phyloP scores from a whole-genome alignment of 768 basidiomycete species.

The Floccularia luteovirens region DNA sequence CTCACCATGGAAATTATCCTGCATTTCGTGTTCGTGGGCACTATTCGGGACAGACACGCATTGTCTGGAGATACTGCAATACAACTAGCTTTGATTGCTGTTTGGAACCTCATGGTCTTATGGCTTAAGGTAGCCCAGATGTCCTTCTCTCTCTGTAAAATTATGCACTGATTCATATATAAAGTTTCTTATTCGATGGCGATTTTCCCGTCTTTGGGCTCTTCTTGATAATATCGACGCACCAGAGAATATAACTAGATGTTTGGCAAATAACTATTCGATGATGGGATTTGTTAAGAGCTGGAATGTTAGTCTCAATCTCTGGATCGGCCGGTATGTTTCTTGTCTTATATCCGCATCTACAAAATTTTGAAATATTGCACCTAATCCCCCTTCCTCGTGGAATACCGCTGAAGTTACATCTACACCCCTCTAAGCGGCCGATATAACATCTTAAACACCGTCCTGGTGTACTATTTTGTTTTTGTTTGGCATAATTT shows the following conservation, averaged over 20 bases:
- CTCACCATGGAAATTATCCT: conserved; percentile 86
- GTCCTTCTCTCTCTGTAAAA: neutral
- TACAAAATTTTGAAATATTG: no score
- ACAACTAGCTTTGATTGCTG: conserved; percentile 86
- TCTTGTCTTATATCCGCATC: neutral
- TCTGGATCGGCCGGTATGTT: conserved; percentile 82
- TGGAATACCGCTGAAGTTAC: conserved; percentile 45
- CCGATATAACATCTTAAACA: conserved; percentile 48
- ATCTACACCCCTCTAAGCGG: conserved; percentile 94
- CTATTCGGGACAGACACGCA: conserved; percentile 83
- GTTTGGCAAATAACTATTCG: conserved; percentile 97
- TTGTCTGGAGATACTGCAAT: conserved; percentile 76
- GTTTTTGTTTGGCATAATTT: conserved; percentile 98
- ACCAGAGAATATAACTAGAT: conserved; percentile 98
- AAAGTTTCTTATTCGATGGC: conserved; percentile 89
- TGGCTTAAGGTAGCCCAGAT: conserved; percentile 78
- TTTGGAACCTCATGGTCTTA: conserved; percentile 93
- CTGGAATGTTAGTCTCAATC: conserved; percentile 95
- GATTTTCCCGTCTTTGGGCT: conserved; percentile 95
- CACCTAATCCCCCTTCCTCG: conserved; percentile 1
- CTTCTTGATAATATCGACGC: conserved; percentile 83
- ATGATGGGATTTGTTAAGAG: conserved; percentile 88
- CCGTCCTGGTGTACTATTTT: conserved; percentile 83
- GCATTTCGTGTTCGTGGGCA: conserved; percentile 95
- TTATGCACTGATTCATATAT: neutral